These are phyloP conservation scores for Hordeum marinum DNA, from an alignment of 176 grass and related monocot species.

Conservation along the genomic window DNA sequence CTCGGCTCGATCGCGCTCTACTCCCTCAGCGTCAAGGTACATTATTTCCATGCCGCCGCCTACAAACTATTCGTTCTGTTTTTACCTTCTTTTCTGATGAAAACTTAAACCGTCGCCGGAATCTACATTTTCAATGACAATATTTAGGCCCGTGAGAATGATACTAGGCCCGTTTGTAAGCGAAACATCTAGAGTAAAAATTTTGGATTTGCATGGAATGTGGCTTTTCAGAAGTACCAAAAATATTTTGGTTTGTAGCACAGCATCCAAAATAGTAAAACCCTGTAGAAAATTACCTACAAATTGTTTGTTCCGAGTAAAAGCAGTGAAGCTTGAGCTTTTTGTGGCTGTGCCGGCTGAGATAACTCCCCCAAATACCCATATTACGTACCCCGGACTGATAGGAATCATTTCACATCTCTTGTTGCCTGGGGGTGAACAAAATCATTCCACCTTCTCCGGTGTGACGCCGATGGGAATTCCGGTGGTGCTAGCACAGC, in stretches of 20 bases:
- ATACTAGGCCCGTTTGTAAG: too few species aligned
- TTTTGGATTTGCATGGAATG: neutral
- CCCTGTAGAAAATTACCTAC: neutral
- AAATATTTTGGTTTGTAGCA: neutral
- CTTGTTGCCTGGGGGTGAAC: neutral
- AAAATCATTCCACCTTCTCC: conserved; percentile 12
- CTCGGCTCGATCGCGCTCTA: conserved; percentile 58
- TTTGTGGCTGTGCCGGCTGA: neutral
- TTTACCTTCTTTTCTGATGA: neutral
- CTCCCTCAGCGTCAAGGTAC: conserved; percentile 87
- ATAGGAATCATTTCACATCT: conserved; percentile 11
- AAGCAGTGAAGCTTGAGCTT: neutral
- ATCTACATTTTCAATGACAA: neutral
- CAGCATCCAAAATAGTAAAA: neutral
- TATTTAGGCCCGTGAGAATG: too few species aligned
- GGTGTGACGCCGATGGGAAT: neutral
- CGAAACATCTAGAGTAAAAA: too few species aligned
- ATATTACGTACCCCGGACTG: neutral
- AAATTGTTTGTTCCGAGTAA: neutral
- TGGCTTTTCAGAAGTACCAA: neutral
- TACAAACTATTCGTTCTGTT: neutral
- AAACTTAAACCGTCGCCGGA: neutral
- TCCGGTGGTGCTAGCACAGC: neutral
- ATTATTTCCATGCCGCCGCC: neutral
- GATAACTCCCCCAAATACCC: neutral